Base-by-base conservation (phyloP, 163 green algal species). In the Volvox carteri region DNA sequence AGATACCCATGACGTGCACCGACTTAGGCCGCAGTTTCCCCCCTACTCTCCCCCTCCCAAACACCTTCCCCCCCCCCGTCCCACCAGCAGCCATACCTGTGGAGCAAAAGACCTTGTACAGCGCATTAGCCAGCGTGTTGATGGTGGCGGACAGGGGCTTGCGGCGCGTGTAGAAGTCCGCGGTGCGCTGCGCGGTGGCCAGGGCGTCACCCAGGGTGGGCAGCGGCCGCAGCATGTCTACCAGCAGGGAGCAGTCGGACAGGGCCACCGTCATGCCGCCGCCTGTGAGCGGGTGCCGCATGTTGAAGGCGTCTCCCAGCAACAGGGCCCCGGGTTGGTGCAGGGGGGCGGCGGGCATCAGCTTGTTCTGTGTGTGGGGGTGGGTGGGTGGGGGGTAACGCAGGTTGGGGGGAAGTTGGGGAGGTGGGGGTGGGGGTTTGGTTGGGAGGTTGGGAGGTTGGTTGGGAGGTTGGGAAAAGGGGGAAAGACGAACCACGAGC, bases 251-350 rank as follows among this genome's bases (percentile, higher is more conserved):
- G 86, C 94, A 95, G 93, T 99, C 97, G 14, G 93, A 95, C 58
- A 99, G 92, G 16, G 97, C 97, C 18, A 99, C 97, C 12, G 97
- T 99, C 97, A 99, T 99, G 91, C 97, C 97, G 39, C 97, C 97
- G 48, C 98, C 98, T 7, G 98, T 99, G 44, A 99, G 92, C n/a
- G 98, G 98, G 93, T 99, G 98, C 7, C 98, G 94, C 98, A 99
- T 99, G 96, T 99, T 99, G 95, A 99, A 99, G 1, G 98, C 96
- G 90, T 99, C 98, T 2, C 98, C 98, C 86, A 99, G 94, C 78
- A 99, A 93, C 81, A 99, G 92, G 0, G 97, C 98, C 30, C 97
- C 97, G 54, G 96, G 95, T 56, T 94, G 91, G 90, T 98, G 96
- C 81, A 98, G 83, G 2, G 98, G 97, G 28, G 95, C 88, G 14